Evolutionary conservation across 257 asterid genomes (phyloP).

Genomic region (Marsdenia floribunda): DNA sequence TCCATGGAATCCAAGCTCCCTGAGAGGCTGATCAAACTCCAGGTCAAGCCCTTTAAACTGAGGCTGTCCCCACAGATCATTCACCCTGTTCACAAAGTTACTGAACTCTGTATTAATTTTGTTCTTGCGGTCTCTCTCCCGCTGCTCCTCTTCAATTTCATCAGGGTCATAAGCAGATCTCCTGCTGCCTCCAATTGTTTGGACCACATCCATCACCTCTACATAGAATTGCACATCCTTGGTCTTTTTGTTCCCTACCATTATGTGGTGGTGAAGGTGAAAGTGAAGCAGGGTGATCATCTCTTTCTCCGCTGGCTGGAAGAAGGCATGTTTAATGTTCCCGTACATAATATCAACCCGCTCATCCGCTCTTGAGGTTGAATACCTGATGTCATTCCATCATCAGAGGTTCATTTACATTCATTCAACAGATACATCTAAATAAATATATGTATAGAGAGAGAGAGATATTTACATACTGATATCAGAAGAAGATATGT

Average conservation of each 20-base stretch:
- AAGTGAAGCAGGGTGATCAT: slow-evolving; percentile 73
- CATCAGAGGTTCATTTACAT: background rate
- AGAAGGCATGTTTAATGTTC: slow-evolving; percentile 63
- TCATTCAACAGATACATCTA: background rate
- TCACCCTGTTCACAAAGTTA: slow-evolving; percentile 59
- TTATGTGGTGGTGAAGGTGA: slow-evolving; percentile 69
- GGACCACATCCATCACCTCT: slow-evolving; percentile 77
- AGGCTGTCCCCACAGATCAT: slow-evolving; percentile 62
- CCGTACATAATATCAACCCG: slow-evolving; percentile 59
- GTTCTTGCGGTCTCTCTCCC: slow-evolving; percentile 69
- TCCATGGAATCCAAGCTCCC: slow-evolving; percentile 77
- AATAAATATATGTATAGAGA: background rate
- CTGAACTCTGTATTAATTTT: slow-evolving; percentile 63
- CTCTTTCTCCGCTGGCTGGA: slow-evolving; percentile 85
- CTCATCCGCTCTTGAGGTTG: slow-evolving; percentile 56
- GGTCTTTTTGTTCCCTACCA: slow-evolving; percentile 71
- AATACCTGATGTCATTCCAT: slow-evolving; percentile 47
- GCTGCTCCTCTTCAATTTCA: slow-evolving; percentile 81
- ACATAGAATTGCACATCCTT: slow-evolving; percentile 71
- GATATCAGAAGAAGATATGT: background rate
- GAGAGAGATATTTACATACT: background rate
- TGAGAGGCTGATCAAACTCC: slow-evolving; percentile 68
- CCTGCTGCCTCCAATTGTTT: slow-evolving; percentile 59
- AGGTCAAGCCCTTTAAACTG: slow-evolving; percentile 49
- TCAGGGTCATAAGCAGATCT: slow-evolving; percentile 72